Evolutionary conservation across 2,329 filamentous ascomycete species (phyloP).

Genomic region (Westerdykella sp.): DNA sequence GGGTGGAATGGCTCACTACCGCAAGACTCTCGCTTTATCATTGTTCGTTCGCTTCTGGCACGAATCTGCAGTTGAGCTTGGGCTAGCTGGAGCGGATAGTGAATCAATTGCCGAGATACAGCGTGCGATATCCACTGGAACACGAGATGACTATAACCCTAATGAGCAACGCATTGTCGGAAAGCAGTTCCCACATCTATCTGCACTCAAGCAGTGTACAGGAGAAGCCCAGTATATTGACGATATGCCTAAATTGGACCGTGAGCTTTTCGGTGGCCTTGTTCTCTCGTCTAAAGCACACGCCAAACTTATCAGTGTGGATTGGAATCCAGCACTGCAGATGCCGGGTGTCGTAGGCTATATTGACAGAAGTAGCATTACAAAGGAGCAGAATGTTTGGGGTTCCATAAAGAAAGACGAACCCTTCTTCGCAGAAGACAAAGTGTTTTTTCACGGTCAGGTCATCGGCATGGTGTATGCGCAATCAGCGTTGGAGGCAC

Average conservation of each 20-base stretch:
- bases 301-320: slow-evolving; percentile 74
- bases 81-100: slow-evolving; percentile 52
- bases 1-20: slow-evolving; percentile 92
- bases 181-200: slow-evolving; percentile 76
- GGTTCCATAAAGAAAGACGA: slow-evolving; percentile 78
- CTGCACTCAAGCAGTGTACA: slow-evolving; percentile 84
- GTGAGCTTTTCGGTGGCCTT: slow-evolving; percentile 80
- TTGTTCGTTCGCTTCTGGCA: slow-evolving; percentile 99
- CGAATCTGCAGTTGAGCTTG: slow-evolving; percentile 64
- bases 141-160: slow-evolving; percentile 68
- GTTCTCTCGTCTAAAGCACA: slow-evolving; percentile 83
- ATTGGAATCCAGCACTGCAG: slow-evolving; percentile 69
- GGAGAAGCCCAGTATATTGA: slow-evolving; percentile 94
- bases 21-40: slow-evolving; percentile 78
- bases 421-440: slow-evolving; percentile 80
- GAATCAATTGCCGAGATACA: slow-evolving; percentile 78
- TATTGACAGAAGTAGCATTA: slow-evolving; percentile 75
- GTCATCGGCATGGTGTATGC: slow-evolving; percentile 86
- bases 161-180: slow-evolving; percentile 79
- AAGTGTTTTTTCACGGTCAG: slow-evolving; percentile 80
- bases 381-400: slow-evolving; percentile 79
- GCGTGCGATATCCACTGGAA: slow-evolving; percentile 69
- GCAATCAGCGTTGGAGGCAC: slow-evolving; percentile 66
- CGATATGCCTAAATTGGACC: slow-evolving; percentile 76
- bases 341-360: slow-evolving; percentile 80